Evolutionary conservation across 805 yeast genomes (phyloP).

Genomic region (Blastobotrys parvus): DNA sequence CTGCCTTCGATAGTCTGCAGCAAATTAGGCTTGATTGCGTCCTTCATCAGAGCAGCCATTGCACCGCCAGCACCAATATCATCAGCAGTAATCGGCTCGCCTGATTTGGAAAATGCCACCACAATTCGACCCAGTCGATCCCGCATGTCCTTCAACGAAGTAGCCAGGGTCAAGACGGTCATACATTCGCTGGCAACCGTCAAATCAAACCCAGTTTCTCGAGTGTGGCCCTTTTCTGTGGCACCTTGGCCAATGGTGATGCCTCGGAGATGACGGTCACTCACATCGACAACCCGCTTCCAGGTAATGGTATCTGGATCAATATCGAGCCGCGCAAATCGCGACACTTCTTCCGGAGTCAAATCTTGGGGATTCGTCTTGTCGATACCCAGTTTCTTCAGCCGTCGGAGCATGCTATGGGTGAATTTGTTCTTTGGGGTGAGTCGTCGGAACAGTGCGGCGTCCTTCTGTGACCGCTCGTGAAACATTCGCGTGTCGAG

Average conservation of each 20-base stretch:
- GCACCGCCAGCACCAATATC: slow-evolving; percentile 97
- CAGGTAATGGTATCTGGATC: slow-evolving; percentile 87
- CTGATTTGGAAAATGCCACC: slow-evolving; percentile 67
- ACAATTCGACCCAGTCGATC: slow-evolving; percentile 83
- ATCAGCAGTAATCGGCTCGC: slow-evolving; percentile 85
- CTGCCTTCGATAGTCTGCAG: slow-evolving; percentile 98
- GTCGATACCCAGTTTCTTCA: slow-evolving; percentile 70
- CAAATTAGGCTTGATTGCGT: slow-evolving; percentile 90
- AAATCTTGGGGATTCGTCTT: slow-evolving; percentile 75
- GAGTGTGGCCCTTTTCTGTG: slow-evolving; percentile 81
- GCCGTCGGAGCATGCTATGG: slow-evolving; percentile 66
- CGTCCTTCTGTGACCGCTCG: slow-evolving; percentile 77
- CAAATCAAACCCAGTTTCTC: slow-evolving; percentile 89
- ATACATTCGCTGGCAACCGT: slow-evolving; percentile 94
- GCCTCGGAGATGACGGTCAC: slow-evolving; percentile 85
- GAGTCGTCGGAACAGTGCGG: slow-evolving; percentile 72
- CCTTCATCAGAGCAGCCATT: slow-evolving; percentile 85
- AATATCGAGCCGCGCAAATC: slow-evolving; percentile 77
- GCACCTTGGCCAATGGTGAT: slow-evolving; percentile 87
- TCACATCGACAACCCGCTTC: slow-evolving; percentile 89
- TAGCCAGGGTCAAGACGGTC: slow-evolving; percentile 88
- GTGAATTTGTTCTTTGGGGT: slow-evolving; percentile 91
- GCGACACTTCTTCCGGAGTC: slow-evolving; percentile 62
- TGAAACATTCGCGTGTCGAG: slow-evolving; percentile 96
- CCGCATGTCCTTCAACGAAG: slow-evolving; percentile 73